Percentiles rank a stretch among this genome's conserved stretches.
These are phyloP conservation scores for Chlorella sp. DNA, from an alignment of 139 green algal genomes.

Conservation along the genomic window DNA sequence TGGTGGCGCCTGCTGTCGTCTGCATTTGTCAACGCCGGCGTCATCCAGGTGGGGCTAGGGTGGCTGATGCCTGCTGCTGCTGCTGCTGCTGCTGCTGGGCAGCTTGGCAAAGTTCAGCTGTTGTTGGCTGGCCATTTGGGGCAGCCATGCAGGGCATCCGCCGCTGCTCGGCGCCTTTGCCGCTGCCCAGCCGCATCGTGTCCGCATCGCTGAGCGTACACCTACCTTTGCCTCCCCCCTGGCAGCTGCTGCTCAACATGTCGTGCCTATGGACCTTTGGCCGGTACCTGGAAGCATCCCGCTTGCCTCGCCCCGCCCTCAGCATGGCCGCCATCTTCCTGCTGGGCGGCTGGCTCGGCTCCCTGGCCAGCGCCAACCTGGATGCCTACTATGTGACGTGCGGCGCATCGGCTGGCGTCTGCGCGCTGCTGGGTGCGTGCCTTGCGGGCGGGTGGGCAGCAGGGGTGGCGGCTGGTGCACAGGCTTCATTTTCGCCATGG, in stretches of 20 bases:
- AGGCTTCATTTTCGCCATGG: too few species aligned
- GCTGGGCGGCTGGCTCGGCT: conserved; percentile 38
- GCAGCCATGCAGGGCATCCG: too few species aligned
- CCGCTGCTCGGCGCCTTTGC: too few species aligned
- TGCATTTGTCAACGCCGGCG: conserved; percentile 57
- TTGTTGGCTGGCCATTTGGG: too few species aligned
- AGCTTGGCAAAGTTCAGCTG: too few species aligned
- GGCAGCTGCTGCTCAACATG: conserved; percentile 33
- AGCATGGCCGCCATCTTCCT: conserved; percentile 52
- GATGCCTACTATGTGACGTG: conserved; percentile 44
- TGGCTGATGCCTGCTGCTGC: not conserved
- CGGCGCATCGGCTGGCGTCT: conserved; percentile 52
- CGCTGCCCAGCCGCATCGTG: too few species aligned
- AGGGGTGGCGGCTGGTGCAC: too few species aligned
- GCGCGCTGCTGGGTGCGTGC: conserved; percentile 54
- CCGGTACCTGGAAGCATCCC: conserved; percentile 36
- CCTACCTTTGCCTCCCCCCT: not conserved
- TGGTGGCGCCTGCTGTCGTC: conserved; percentile 64
- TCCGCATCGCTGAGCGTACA: too few species aligned
- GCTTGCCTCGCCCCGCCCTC: conserved; percentile 17
- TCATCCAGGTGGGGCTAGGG: conserved; percentile 49
- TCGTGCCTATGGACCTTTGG: conserved; percentile 61
- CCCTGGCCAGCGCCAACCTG: conserved; percentile 58
- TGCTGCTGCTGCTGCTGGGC: too few species aligned
- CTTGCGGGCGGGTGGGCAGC: not conserved